Percentiles rank a stretch among this genome's conserved stretches.
These are phyloP conservation scores for Daldinia bambusicola DNA, from an alignment of 495 filamentous ascomycete genomes.

Conservation along the genomic window DNA sequence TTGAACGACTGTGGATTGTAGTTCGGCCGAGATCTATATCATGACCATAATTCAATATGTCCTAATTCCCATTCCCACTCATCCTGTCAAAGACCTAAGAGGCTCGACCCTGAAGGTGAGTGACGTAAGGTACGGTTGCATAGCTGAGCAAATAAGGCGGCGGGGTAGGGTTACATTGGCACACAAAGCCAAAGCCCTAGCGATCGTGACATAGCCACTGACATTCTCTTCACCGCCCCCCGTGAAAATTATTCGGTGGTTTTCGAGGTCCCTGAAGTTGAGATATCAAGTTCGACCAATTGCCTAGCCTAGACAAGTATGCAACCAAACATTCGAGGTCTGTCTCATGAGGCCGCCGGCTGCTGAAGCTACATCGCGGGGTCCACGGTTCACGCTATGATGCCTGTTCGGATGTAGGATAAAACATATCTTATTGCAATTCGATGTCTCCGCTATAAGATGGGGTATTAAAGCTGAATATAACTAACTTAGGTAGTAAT, in stretches of 20 bases:
- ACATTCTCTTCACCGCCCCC: neutral
- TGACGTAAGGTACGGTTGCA: too few relatives aligned
- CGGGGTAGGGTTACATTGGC: constrained; percentile 23
- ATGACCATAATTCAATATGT: neutral
- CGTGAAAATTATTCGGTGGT: neutral
- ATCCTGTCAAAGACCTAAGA: neutral
- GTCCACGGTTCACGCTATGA: neutral
- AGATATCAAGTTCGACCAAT: neutral
- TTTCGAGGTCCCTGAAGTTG: neutral
- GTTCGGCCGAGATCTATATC: neutral
- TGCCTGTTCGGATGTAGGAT: neutral
- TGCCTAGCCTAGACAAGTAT: too few relatives aligned
- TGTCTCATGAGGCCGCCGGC: neutral
- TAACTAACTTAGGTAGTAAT: neutral
- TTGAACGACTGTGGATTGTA: neutral
- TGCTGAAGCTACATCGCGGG: neutral
- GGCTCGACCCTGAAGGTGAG: neutral
- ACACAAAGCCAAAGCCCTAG: constrained; percentile 13
- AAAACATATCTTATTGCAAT: neutral
- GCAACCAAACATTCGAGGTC: neutral
- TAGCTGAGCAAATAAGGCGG: constrained; percentile 4
- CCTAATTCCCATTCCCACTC: neutral
- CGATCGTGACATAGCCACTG: constrained; percentile 20
- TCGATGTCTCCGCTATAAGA: neutral
- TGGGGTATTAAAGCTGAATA: neutral